Percentiles rank a stretch among this genome's conserved stretches.
Conservation (phyloP, 2,329 filamentous ascomycete species). For the Xylariaceae sp. region DNA sequence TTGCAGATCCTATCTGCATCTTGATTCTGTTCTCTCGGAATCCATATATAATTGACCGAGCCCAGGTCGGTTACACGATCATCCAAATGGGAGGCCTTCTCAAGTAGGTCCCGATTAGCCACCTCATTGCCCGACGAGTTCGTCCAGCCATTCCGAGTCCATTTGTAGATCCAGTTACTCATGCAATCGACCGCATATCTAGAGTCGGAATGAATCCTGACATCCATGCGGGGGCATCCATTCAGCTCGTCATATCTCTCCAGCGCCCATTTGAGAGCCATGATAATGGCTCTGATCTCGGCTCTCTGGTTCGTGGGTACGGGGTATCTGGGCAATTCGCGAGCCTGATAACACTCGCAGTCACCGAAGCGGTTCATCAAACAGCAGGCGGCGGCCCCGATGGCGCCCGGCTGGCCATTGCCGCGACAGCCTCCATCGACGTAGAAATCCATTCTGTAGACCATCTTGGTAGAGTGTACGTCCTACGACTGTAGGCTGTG, state of each 20-base stretch:
- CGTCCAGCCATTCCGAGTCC: slow-evolving; percentile 38
- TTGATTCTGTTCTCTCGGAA: slow-evolving; percentile 39
- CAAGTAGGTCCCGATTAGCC: slow-evolving; percentile 41
- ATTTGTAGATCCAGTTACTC: slow-evolving; percentile 37
- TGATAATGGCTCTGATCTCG: slow-evolving; percentile 43
- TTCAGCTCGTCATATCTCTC: slow-evolving; percentile 26
- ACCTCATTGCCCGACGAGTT: slow-evolving; percentile 35
- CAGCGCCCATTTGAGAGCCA: slow-evolving; percentile 52
- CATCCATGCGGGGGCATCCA: slow-evolving; percentile 18
- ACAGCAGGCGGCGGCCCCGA: slow-evolving; percentile 38
- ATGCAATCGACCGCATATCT: slow-evolving; percentile 40
- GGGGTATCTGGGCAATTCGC: not conserved
- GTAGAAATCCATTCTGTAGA: slow-evolving; percentile 39
- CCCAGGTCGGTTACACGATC: slow-evolving; percentile 31
- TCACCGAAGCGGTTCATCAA: slow-evolving; percentile 4
- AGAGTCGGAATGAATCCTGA: slow-evolving; percentile 42
- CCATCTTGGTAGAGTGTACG: slow-evolving; percentile 29
- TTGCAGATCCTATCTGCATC: slow-evolving; percentile 38
- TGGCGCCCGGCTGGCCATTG: slow-evolving; percentile 32
- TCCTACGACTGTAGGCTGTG: no score
- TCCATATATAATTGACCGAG: slow-evolving; percentile 36
- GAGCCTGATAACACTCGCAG: not conserved
- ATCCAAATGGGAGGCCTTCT: slow-evolving; percentile 33
- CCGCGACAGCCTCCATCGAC: slow-evolving; percentile 40
- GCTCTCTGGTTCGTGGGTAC: slow-evolving; percentile 40